phyloP scores from a whole-genome alignment of 164 flowering plant genomes.

The Magnolia changhungtana region DNA sequence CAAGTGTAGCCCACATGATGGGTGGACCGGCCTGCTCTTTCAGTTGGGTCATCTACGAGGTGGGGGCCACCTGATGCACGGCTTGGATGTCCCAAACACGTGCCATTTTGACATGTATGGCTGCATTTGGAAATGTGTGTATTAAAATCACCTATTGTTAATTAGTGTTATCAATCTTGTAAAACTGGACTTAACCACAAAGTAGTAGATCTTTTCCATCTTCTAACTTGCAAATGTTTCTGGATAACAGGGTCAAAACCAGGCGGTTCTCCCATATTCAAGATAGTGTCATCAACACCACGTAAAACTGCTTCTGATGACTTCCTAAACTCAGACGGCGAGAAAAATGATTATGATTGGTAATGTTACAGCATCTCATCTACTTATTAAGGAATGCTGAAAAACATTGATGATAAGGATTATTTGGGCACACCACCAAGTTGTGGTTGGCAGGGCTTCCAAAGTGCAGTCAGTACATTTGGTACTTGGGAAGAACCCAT shows the following conservation, averaged over 20 bases:
- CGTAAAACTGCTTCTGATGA: conserved; percentile 74
- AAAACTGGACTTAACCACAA: not conserved
- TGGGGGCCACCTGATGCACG: too few relatives aligned
- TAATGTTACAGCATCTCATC: conserved; percentile 27
- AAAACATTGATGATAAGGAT: not conserved
- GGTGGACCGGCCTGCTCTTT: too few relatives aligned
- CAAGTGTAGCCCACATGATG: too few relatives aligned
- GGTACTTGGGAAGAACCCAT: not conserved
- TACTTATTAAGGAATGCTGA: not conserved
- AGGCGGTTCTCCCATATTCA: conserved; percentile 72
- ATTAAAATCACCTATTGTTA: too few relatives aligned
- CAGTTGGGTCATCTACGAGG: too few relatives aligned
- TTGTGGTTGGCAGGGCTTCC: not conserved
- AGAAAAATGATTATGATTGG: conserved; percentile 98
- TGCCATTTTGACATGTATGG: too few relatives aligned
- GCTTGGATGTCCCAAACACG: too few relatives aligned
- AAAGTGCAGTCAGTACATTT: not conserved
- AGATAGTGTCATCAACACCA: conserved; percentile 46
- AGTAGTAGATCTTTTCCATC: not conserved
- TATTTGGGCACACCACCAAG: not conserved
- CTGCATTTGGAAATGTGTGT: too few relatives aligned
- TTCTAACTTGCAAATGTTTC: conserved; percentile 1
- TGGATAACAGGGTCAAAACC: conserved; percentile 54
- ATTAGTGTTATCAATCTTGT: too few relatives aligned
- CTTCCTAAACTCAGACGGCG: conserved; percentile 83